These are phyloP conservation scores for Hygrophorus russula DNA, from an alignment of 768 basidiomycete species.

Conservation along the genomic window DNA sequence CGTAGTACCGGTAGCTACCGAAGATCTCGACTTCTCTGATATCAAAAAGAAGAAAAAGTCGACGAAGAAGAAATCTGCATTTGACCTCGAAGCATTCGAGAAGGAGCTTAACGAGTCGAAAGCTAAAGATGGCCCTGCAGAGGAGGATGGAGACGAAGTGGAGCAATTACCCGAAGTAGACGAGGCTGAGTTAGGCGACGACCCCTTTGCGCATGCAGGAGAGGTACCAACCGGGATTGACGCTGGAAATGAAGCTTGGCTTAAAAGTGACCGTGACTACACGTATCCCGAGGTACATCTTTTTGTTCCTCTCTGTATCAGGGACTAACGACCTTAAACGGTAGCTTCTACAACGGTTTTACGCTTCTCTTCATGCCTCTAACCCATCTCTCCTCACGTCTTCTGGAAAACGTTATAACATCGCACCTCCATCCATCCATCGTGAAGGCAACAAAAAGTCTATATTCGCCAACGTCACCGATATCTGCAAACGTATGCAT, in stretches of 20 bases:
- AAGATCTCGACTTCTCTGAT: slow-evolving; percentile 90
- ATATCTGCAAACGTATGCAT: slow-evolving; percentile 99
- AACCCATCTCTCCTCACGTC: slow-evolving; percentile 86
- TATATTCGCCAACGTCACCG: slow-evolving; percentile 91
- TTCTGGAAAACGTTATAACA: slow-evolving; percentile 89
- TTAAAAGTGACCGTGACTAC: slow-evolving; percentile 89
- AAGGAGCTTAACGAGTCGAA: slow-evolving; percentile 76
- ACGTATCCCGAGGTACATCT: slow-evolving; percentile 78
- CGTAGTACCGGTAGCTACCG: slow-evolving; percentile 36
- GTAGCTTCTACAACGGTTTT: slow-evolving; percentile 92
- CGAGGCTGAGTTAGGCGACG: slow-evolving; percentile 80
- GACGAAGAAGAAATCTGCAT: slow-evolving; percentile 77
- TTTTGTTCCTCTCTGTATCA: background rate
- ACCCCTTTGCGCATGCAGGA: slow-evolving; percentile 59
- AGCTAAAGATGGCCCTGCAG: slow-evolving; percentile 46
- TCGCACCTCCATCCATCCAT: slow-evolving; percentile 89
- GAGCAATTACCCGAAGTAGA: slow-evolving; percentile 60
- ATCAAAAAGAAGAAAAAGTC: slow-evolving; percentile 95
- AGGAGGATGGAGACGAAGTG: slow-evolving; percentile 46
- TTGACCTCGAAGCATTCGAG: slow-evolving; percentile 90
- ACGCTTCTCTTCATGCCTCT: slow-evolving; percentile 80
- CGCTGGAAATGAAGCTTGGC: slow-evolving; percentile 79
- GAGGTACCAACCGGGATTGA: slow-evolving; percentile 54
- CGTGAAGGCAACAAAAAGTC: slow-evolving; percentile 97
- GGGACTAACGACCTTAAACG: slow-evolving; percentile 1